These are phyloP conservation scores for Plasmodium billcollinsi DNA, from an alignment of 169 alveolate species.

Conservation along the genomic window DNA sequence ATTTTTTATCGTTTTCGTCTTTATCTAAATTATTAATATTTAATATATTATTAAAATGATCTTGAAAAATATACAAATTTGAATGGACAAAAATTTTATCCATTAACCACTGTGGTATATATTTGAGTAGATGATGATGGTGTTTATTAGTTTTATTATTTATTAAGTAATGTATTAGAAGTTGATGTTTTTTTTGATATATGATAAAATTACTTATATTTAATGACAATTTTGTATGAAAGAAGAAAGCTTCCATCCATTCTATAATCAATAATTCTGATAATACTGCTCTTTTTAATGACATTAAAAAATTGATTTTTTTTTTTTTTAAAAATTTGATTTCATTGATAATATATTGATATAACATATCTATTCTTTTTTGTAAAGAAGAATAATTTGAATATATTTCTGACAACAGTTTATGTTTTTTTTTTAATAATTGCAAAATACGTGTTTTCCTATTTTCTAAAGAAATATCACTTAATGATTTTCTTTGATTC, in stretches of 20 bases:
- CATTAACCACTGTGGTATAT: conserved; percentile 53
- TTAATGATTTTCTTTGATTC: conserved; percentile 82
- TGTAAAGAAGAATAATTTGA: conserved; percentile 88
- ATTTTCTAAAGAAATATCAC: conserved; percentile 83
- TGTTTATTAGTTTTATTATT: not conserved
- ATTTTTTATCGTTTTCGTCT: not conserved
- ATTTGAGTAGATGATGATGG: conserved; percentile 25
- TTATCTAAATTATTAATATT: not conserved
- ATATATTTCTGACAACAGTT: conserved; percentile 86
- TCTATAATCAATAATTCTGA: conserved; percentile 88
- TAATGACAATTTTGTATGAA: conserved; percentile 59
- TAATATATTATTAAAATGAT: conserved; percentile 26
- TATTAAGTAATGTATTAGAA: conserved; percentile 26
- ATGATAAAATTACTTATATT: conserved; percentile 45
- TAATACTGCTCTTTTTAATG: conserved; percentile 88
- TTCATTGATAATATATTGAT: conserved; percentile 84
- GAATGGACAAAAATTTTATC: conserved; percentile 47
- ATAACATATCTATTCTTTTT: conserved; percentile 87
- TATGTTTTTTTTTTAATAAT: conserved; percentile 86
- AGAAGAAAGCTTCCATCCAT: conserved; percentile 89
- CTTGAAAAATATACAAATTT: conserved; percentile 45
- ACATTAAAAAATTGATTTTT: conserved; percentile 86
- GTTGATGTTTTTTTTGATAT: conserved; percentile 69
- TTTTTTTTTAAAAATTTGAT: conserved; percentile 82
- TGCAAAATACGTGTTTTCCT: conserved; percentile 81